A percentile compares a stretch with the other conserved stretches of the same genome.
Evolutionary conservation across 768 basidiomycete genomes (phyloP).

Genomic region (Boletus insuetus): DNA sequence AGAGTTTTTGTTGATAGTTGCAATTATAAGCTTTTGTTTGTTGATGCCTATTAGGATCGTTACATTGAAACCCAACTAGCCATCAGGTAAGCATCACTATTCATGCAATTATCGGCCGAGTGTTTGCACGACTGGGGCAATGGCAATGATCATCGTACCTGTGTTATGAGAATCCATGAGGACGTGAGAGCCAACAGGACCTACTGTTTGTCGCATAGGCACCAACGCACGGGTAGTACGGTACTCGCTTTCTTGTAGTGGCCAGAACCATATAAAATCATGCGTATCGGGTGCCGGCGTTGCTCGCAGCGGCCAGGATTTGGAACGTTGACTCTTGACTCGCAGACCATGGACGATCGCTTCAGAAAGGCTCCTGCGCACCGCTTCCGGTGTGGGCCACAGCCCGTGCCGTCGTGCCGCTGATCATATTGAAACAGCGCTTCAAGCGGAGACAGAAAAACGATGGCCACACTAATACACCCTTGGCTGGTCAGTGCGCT

Average conservation of each 20-base stretch:
- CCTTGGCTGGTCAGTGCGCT: slow-evolving; percentile 32
- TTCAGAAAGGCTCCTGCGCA: slow-evolving; percentile 22
- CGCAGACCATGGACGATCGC: slow-evolving; percentile 21
- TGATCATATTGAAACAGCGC: slow-evolving; percentile 15
- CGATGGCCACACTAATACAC: slow-evolving; percentile 21
- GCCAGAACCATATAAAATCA: background rate
- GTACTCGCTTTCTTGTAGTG: background rate
- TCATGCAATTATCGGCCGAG: slow-evolving; percentile 15
- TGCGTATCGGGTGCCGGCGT: background rate
- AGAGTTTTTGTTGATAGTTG: slow-evolving; percentile 35
- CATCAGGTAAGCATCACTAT: slow-evolving; percentile 33
- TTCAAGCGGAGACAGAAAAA: slow-evolving; percentile 28
- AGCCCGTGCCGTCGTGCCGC: slow-evolving; percentile 29
- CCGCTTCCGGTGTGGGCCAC: slow-evolving; percentile 16
- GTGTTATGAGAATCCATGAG: slow-evolving; percentile 1
- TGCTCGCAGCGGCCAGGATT: slow-evolving; percentile 1
- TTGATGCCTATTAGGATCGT: slow-evolving; percentile 36
- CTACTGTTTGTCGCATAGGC: background rate
- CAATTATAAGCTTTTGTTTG: slow-evolving; percentile 41
- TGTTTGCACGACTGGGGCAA: slow-evolving; percentile 10
- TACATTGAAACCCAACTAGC: slow-evolving; percentile 38
- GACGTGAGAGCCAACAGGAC: background rate
- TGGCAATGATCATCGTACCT: slow-evolving; percentile 7
- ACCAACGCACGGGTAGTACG: background rate
- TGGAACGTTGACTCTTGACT: slow-evolving; percentile 1